phyloP scores from a whole-genome alignment of 768 basidiomycete genomes.

The Trametes cinnabarina region DNA sequence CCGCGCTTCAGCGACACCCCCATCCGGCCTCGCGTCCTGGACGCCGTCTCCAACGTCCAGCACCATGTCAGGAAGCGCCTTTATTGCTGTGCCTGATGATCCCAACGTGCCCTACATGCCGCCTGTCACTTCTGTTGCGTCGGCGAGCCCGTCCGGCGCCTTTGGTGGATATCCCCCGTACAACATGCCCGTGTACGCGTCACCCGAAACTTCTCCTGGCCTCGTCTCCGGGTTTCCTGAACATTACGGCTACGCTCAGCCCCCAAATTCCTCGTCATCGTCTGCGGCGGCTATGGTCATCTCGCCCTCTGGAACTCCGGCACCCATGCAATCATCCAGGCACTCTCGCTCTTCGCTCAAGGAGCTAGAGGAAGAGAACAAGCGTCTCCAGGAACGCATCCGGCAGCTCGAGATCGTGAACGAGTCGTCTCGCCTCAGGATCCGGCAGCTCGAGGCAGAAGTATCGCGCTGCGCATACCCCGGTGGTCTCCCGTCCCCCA shows the following conservation, averaged over 20 bases:
- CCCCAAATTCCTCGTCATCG: constrained; percentile 8
- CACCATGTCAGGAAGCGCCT: not conserved
- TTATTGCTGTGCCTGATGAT: constrained; percentile 14
- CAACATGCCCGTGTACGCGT: constrained; percentile 9
- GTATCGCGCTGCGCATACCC: constrained; percentile 31
- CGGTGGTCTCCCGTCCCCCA: constrained; percentile 32
- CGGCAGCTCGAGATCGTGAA: constrained; percentile 64
- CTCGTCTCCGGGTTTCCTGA: constrained; percentile 16
- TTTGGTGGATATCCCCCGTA: constrained; percentile 11
- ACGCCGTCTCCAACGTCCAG: constrained; percentile 23
- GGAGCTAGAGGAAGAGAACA: constrained; percentile 49
- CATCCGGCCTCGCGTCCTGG: constrained; percentile 28
- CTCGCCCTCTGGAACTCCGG: constrained; percentile 23
- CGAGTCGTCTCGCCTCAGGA: constrained; percentile 46
- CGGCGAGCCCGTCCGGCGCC: constrained; percentile 18
- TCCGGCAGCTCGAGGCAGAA: constrained; percentile 47
- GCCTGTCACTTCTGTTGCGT: constrained; percentile 11
- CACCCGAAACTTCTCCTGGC: constrained; percentile 16
- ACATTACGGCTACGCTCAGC: constrained; percentile 19
- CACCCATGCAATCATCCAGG: constrained; percentile 22
- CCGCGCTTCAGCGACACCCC: constrained; percentile 26
- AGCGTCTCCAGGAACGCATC: constrained; percentile 53
- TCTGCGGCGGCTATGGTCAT: constrained; percentile 29
- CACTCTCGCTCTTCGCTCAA: constrained; percentile 26
- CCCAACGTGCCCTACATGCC: constrained; percentile 17